Conservation (phyloP, 1,284 basidiomycete species). For the Agaricales sp. region DNA sequence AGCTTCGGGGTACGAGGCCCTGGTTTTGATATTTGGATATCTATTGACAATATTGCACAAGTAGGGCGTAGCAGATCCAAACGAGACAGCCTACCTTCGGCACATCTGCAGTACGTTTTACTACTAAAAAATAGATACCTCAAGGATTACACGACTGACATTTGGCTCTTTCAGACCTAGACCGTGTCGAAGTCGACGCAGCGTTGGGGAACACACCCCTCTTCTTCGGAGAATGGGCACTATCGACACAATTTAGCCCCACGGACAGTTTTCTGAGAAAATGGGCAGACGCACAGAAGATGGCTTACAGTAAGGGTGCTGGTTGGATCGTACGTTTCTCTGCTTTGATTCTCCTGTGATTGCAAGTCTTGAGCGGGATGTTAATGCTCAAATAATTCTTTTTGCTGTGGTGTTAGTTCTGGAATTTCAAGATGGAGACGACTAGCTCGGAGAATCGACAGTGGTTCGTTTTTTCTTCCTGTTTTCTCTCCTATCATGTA, state of each 20-base stretch:
- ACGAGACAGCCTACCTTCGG: constrained; percentile 51
- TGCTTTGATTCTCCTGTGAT: not conserved
- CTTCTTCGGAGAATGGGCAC: constrained; percentile 64
- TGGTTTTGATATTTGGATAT: not conserved
- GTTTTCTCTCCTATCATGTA: not conserved
- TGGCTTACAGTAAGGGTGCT: constrained; percentile 45
- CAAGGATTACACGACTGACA: not conserved
- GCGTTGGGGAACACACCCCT: constrained; percentile 41
- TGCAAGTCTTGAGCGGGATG: not conserved
- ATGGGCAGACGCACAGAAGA: constrained; percentile 78
- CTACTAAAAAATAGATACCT: not conserved
- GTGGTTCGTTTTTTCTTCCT: constrained; percentile 33
- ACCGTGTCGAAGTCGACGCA: constrained; percentile 38
- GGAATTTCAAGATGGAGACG: constrained; percentile 68
- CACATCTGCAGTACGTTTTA: constrained; percentile 54
- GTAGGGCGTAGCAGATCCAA: constrained; percentile 60
- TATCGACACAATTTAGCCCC: constrained; percentile 57
- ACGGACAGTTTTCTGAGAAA: constrained; percentile 50
- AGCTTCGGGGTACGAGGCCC: constrained; percentile 47
- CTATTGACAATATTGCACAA: constrained; percentile 3
- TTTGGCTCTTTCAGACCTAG: constrained; percentile 32
- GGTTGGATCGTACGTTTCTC: constrained; percentile 56
- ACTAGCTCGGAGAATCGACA: constrained; percentile 40
- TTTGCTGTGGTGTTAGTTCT: too few species aligned
- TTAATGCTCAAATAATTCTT: not conserved